These are phyloP conservation scores for Stachybotrys elegans DNA, from an alignment of 2,329 filamentous ascomycete species.

Conservation along the genomic window DNA sequence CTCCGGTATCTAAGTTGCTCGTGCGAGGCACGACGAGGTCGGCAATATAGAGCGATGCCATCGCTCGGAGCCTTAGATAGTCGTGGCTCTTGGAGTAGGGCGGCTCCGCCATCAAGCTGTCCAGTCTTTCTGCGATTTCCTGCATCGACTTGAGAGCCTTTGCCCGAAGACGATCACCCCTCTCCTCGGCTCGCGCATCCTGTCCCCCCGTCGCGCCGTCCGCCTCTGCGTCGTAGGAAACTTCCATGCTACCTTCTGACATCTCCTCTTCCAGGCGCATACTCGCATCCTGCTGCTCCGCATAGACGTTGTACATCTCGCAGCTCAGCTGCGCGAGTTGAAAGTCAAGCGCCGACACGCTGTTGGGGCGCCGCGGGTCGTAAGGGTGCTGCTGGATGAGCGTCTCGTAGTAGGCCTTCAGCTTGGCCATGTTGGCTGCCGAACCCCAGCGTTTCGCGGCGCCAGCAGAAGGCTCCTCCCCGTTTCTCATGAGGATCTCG, in stretches of 20 bases:
- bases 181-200: conserved; percentile 16
- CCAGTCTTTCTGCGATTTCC: conserved; percentile 63
- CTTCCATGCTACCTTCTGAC: conserved; percentile 20
- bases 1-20: conserved; percentile 22
- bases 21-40: conserved; percentile 53
- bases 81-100: conserved; percentile 66
- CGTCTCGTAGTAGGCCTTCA: conserved; percentile 65
- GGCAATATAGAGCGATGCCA: conserved; percentile 69
- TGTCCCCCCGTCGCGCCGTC: conserved; percentile 12
- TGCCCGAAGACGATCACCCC: conserved; percentile 34
- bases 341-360: conserved; percentile 67
- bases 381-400: conserved; percentile 75
- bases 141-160: conserved; percentile 55
- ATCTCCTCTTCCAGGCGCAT: conserved; percentile 26
- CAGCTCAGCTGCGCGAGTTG: conserved; percentile 76
- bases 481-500: conserved; percentile 70
- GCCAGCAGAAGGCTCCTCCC: conserved; percentile 26
- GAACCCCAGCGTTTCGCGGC: conserved; percentile 32
- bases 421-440: conserved; percentile 37
- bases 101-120: conserved; percentile 61
- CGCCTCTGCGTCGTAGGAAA: conserved; percentile 9
- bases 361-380: conserved; percentile 53
- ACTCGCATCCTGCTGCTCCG: conserved; percentile 47
- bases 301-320: conserved; percentile 72
- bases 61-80: conserved; percentile 66